Evolutionary conservation across 768 basidiomycete genomes (phyloP).

Genomic region (Tylopilus rubrobrunneus): DNA sequence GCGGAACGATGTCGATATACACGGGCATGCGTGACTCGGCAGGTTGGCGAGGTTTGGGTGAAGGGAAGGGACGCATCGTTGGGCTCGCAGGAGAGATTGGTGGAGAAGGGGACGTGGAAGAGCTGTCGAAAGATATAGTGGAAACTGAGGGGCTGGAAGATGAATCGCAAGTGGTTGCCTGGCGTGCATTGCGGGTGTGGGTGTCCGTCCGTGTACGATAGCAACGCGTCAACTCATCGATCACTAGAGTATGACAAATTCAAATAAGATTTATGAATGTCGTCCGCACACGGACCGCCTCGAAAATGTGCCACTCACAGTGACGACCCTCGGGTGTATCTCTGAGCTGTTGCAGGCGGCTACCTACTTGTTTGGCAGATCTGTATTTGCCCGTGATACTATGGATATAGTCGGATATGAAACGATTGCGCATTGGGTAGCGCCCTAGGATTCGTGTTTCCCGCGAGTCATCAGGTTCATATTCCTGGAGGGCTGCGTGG

Average conservation of each 20-base stretch:
- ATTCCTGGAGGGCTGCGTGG: conserved; percentile 59
- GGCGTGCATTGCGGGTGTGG: conserved; percentile 19
- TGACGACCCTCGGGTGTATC: conserved; percentile 71
- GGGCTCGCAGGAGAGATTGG: conserved; percentile 13
- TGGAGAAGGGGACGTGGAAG: conserved; percentile 20
- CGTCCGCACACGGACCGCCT: conserved; percentile 27
- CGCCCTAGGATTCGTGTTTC: conserved; percentile 71
- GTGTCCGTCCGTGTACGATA: conserved; percentile 27
- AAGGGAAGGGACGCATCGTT: conserved; percentile 20
- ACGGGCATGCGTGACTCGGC: conserved; percentile 29
- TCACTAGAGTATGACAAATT: conserved; percentile 33
- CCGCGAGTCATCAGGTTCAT: conserved; percentile 67
- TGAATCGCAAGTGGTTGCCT: conserved; percentile 9
- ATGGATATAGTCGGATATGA: conserved; percentile 76
- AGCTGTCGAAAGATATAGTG: conserved; percentile 27
- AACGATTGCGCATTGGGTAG: conserved; percentile 76
- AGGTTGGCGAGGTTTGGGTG: conserved; percentile 20
- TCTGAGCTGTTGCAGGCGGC: conserved; percentile 72
- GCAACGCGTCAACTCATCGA: conserved; percentile 33
- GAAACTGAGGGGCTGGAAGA: conserved; percentile 16
- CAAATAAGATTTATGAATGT: conserved; percentile 26
- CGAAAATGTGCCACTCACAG: conserved; percentile 42
- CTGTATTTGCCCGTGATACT: conserved; percentile 64
- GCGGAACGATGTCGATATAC: conserved; percentile 32
- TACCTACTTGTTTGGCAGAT: conserved; percentile 77